Evolutionary conservation across 495 filamentous ascomycete species (phyloP), one percentile per base, ranked within the genome.

Genomic region (Cercophora scortea): DNA sequence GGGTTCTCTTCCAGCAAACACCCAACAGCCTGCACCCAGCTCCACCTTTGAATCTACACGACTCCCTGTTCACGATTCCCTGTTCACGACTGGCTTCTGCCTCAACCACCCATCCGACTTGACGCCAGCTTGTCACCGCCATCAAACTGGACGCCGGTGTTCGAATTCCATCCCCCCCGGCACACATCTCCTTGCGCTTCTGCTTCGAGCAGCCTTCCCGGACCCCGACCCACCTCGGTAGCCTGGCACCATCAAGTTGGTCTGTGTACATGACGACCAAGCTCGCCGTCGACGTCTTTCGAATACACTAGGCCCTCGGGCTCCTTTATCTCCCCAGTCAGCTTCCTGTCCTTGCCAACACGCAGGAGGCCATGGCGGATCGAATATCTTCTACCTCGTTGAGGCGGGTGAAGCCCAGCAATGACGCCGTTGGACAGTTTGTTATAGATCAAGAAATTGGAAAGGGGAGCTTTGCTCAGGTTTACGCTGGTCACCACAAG

Each of bases 381-480:
- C 73, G 71, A 59, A 36, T 55, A 11, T 48, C 61, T 52, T 51
- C 53, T 34, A 53, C 62, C 47, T 64, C 68, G 43, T 69, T 68
- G 57, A 66, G 66, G 61, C 64, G 68, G 49, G 43, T 56, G 45
- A 70, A 56, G 61, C 54, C 63, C 39, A 67, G 73, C 58, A 84
- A 87, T 54, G 79, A 83, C 75, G 69, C 80, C 42, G 81, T 95
- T 62, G 90, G 90, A 42, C 76, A 78, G 52, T 96, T 91, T 64
- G 78, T 77, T 54, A 79, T 89, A 60, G 76, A 87, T 55, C 83
- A 86, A 49, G 85, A 95, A 71, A 95, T 96, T 60, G 91, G 91
- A 47, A 89, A 88, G 73, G 91, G 91, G 39, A 96, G 91, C 79
- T 96, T 96, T 75, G 91, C 91, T 53, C 89, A 88, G 50, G 91